These are phyloP conservation scores for Fusarium protoensiforme DNA, from an alignment of 2,329 filamentous ascomycete genomes.

Conservation along the genomic window DNA sequence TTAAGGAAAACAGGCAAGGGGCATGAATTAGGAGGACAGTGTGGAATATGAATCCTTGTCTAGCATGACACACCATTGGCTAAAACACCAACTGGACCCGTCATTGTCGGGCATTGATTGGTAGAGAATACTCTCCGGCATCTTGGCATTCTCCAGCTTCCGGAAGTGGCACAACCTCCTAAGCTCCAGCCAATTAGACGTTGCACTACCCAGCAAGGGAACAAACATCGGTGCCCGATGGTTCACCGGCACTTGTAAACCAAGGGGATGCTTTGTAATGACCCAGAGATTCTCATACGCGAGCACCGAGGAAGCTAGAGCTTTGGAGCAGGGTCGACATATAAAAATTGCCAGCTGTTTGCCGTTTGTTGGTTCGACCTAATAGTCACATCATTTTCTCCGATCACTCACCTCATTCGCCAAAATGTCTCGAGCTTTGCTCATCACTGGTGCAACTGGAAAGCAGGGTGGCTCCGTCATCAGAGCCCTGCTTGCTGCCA, in stretches of 20 bases:
- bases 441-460: constrained; percentile 52
- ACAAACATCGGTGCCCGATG: neutral
- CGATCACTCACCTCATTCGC: neutral
- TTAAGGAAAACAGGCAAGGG: too few relatives aligned
- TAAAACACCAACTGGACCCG: neutral
- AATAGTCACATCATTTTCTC: neutral
- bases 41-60: too few relatives aligned
- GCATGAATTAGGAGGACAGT: too few relatives aligned
- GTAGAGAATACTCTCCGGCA: neutral
- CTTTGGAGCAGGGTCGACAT: neutral
- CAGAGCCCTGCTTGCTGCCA: constrained; percentile 41
- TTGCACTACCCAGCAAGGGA: neutral
- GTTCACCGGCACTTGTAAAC: neutral
- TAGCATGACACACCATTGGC: too few relatives aligned
- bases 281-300: neutral
- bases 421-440: constrained; percentile 37
- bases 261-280: neutral
- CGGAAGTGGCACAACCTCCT: neutral
- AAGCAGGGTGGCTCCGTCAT: constrained; percentile 53
- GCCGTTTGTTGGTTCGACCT: neutral
- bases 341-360: neutral
- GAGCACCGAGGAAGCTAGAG: neutral
- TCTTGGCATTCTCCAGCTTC: neutral
- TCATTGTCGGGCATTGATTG: neutral
- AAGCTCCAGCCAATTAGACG: neutral